phyloP scores from a whole-genome alignment of 2,329 filamentous ascomycete genomes.

The Beauveria asiatica region DNA sequence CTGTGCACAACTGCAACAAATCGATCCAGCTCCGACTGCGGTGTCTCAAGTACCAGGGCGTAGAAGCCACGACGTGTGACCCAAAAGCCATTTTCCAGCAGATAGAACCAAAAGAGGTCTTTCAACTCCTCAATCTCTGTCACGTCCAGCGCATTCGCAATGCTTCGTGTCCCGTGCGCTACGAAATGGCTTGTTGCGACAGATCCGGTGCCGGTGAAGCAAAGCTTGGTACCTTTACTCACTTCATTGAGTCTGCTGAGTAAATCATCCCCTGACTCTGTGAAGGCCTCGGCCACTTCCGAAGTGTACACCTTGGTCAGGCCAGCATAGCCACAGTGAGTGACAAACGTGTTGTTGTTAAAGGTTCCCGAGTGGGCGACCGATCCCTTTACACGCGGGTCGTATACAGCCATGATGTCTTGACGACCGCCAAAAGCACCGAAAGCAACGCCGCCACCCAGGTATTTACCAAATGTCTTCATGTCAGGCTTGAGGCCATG shows the following conservation, averaged over 20 bases:
- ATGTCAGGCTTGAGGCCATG: constrained; percentile 47
- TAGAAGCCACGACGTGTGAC: constrained; percentile 32
- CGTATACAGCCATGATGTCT: constrained; percentile 51
- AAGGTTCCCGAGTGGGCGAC: constrained; percentile 55
- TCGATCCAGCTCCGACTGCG: constrained; percentile 29
- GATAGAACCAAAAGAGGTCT: constrained; percentile 38
- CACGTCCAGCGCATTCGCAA: constrained; percentile 22
- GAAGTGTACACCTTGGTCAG: constrained; percentile 28
- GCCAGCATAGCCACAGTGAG: constrained; percentile 42
- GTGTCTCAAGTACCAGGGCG: constrained; percentile 31
- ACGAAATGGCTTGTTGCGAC: constrained; percentile 30
- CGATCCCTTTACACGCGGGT: constrained; percentile 33
- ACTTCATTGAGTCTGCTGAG: constrained; percentile 22
- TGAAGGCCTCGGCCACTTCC: constrained; percentile 23
- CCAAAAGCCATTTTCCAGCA: constrained; percentile 36
- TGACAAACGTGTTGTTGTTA: constrained; percentile 57
- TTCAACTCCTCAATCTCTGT: constrained; percentile 25
- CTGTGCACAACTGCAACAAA: constrained; percentile 29
- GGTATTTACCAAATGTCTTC: constrained; percentile 56
- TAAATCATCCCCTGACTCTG: constrained; percentile 23
- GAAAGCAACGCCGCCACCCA: constrained; percentile 58
- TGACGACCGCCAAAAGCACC: constrained; percentile 56
- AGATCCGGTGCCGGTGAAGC: constrained; percentile 29
- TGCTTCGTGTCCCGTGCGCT: constrained; percentile 18
- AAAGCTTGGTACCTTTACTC: constrained; percentile 27